Percentiles rank a stretch among this genome's conserved stretches.
phyloP scores from a whole-genome alignment of 208 protist genomes.

The Angomonas deanei region DNA sequence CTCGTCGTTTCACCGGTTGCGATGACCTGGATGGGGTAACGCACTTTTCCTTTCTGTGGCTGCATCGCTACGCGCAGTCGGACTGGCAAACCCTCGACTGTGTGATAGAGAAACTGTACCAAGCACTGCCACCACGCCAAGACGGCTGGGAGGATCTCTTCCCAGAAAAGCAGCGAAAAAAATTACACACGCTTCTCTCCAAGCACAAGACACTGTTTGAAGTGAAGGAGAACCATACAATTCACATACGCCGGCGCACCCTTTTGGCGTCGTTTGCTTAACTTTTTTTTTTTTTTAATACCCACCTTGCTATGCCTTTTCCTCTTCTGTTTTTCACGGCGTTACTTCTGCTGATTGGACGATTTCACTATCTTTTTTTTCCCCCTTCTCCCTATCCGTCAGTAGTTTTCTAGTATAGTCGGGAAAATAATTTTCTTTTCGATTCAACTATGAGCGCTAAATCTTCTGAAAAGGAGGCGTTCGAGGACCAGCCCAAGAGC shows the following conservation, averaged over 20 bases:
- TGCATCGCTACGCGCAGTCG: conserved; percentile 23
- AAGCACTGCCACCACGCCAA: neutral
- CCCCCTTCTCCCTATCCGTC: neutral
- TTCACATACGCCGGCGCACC: neutral
- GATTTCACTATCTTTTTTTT: neutral
- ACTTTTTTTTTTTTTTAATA: neutral
- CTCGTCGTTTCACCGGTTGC: conserved; percentile 43
- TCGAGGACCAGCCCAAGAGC: conserved; percentile 29
- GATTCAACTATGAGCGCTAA: conserved; percentile 22
- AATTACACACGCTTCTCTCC: neutral
- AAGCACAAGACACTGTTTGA: neutral
- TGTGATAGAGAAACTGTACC: conserved; percentile 11
- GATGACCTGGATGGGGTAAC: conserved; percentile 56
- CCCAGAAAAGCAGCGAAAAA: neutral
- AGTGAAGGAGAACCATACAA: neutral
- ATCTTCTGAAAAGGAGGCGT: conserved; percentile 18
- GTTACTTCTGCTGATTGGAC: neutral
- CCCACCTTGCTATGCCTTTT: neutral
- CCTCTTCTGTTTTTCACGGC: neutral
- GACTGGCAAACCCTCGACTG: conserved; percentile 12
- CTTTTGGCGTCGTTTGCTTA: neutral
- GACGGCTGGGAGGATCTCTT: neutral
- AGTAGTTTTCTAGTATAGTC: too few species aligned
- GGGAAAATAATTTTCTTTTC: neutral
- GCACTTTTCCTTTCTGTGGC: conserved; percentile 27